Evolutionary conservation across 352 stramenopile species (phyloP).

Genomic region (Phytophthora hibernalis): DNA sequence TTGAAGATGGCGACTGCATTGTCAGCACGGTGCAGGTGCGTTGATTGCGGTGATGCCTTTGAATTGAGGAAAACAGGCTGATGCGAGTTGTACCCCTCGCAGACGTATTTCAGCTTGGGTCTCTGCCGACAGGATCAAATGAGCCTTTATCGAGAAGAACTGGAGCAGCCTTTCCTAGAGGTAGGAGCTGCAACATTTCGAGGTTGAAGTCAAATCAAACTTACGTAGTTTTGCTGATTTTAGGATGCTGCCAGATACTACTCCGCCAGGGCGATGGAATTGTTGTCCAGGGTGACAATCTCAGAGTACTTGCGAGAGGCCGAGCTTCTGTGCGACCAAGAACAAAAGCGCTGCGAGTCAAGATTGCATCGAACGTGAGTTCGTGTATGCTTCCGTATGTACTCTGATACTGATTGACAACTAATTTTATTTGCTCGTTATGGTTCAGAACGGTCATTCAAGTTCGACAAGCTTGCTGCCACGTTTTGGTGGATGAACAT

Average conservation of each 20-base stretch:
- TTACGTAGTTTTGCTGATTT: not conserved
- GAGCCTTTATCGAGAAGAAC: constrained; percentile 81
- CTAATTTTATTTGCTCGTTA: not conserved
- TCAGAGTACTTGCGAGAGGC: constrained; percentile 79
- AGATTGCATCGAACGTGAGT: constrained; percentile 80
- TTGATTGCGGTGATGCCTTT: not conserved
- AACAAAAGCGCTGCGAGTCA: constrained; percentile 80
- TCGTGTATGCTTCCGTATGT: not conserved
- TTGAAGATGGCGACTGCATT: constrained; percentile 78
- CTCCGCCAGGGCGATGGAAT: constrained; percentile 62
- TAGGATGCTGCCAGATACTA: constrained; percentile 80
- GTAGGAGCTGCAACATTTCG: constrained; percentile 27
- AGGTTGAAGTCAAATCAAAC: not conserved
- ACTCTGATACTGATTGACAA: not conserved
- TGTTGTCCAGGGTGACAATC: constrained; percentile 73
- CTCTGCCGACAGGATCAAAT: constrained; percentile 81
- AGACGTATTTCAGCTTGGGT: constrained; percentile 85
- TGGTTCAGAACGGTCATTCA: constrained; percentile 73
- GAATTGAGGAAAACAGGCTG: not conserved
- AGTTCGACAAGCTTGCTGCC: constrained; percentile 79
- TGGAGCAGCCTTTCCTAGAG: constrained; percentile 77
- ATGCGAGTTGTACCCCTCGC: constrained; percentile 14
- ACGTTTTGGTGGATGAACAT: constrained; percentile 81
- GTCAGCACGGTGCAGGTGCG: constrained; percentile 72
- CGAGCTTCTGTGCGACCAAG: constrained; percentile 77